phyloP scores from a whole-genome alignment of 2,329 filamentous ascomycete genomes.

The Gaeumannomyces sp. region DNA sequence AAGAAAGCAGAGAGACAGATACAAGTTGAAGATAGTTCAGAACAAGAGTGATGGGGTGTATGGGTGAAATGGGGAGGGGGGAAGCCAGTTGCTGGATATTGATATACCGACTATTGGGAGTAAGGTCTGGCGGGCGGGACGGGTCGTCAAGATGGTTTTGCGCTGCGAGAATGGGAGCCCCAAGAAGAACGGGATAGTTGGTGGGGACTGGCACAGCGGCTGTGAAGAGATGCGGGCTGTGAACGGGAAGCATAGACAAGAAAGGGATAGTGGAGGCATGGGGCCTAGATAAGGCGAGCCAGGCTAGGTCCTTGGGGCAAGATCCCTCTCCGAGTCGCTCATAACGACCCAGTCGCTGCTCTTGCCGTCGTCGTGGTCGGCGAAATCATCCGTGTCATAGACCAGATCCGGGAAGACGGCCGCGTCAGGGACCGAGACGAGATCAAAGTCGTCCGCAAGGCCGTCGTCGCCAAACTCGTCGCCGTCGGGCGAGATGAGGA shows the following conservation, averaged over 20 bases:
- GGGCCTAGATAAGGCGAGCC: no score
- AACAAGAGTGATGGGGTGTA: neutral
- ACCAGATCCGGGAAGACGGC: neutral
- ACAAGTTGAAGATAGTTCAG: neutral
- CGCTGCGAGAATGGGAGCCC: no score
- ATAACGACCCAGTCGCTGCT: conserved; percentile 6
- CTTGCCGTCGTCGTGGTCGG: neutral
- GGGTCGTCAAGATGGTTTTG: no score
- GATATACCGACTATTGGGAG: no score
- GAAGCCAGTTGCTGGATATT: no score
- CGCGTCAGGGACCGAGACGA: neutral
- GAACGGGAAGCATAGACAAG: neutral
- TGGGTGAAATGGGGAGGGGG: no score
- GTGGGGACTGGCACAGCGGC: no score
- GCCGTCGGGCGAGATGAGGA: conserved; percentile 22
- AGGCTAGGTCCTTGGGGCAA: neutral
- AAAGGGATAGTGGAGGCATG: neutral
- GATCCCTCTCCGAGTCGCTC: conserved; percentile 6
- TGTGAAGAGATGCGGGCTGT: no score
- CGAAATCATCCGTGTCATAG: neutral
- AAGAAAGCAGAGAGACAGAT: neutral
- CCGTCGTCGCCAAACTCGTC: conserved; percentile 13
- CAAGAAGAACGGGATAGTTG: no score
- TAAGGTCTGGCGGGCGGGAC: no score
- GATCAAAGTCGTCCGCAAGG: neutral